Base-by-base conservation (phyloP, 2,329 filamentous ascomycete genomes). In the Zymoseptoria brevis region DNA sequence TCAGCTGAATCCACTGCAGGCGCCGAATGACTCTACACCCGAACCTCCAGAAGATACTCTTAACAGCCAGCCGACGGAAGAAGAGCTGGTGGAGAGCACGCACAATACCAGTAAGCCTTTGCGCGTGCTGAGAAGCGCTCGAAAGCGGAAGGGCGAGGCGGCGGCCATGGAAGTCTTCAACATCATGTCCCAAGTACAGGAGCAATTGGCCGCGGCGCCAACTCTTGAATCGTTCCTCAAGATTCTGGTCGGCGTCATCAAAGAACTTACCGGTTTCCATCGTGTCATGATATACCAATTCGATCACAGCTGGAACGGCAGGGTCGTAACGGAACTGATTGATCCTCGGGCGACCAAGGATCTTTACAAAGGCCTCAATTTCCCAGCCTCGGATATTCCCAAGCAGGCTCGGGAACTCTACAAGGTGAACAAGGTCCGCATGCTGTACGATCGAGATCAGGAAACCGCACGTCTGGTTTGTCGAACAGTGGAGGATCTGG, bases 241-340 rank as follows among this genome's bases (percentile, higher is more conserved):
- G 67, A 86, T 92, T 5, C 75, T 94, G 2, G 88, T 93, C 0
- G 90, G 90, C 0, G 87, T 96, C 7, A 84, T 96, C 35, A 96
- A 95, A 69, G 91, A 96, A 69, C 72, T 96, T 54, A 95, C 90
- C 0, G 90, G 91, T 0, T 96, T 96, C 64, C 91, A 96, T 69
- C 87, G 91, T 11, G 89, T 96, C 53, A 92, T 96, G 89, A 82
- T 96, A 1, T 96, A 96, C 68, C 90, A 96, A 72, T 96, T 96
- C 64, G 91, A 96, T 71, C 79, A 85, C 4, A 74, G 80, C 0
- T 94, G 87, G 79, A 96, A 95, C 67, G 91, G 90, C 19, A 86
- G 88, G 58, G 90, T 96, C 1, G 90, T 96, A 4, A 90, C 90
- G 0, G 91, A 96, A 71, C 77, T 96, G 9, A 88, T 96, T 8